Percentiles rank a stretch among this genome's conserved stretches.
phyloP scores from a whole-genome alignment of 1,284 basidiomycete genomes.

The Trichosporon coremiiforme region DNA sequence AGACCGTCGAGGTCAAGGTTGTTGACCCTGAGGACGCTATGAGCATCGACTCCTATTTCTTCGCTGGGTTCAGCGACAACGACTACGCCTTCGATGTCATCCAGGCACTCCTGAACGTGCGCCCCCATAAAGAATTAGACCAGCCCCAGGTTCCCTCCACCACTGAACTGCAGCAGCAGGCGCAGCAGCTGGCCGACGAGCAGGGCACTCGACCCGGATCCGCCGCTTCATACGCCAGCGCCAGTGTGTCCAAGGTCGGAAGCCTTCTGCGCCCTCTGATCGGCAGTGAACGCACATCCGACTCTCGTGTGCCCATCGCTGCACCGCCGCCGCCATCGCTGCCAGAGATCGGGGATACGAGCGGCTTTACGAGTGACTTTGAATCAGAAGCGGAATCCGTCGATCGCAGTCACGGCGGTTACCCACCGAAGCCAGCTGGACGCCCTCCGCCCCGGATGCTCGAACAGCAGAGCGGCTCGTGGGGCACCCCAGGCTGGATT shows the following conservation, averaged over 20 bases:
- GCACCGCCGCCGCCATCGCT: conserved; percentile 28
- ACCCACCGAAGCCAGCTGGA: conserved; percentile 48
- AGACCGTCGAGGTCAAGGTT: conserved; percentile 88
- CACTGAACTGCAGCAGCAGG: conserved; percentile 1
- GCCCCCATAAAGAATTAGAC: conserved; percentile 41
- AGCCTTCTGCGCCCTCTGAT: conserved; percentile 44
- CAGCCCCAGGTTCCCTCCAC: not conserved
- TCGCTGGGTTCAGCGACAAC: conserved; percentile 82
- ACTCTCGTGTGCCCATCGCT: conserved; percentile 27
- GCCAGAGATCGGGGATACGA: conserved; percentile 19
- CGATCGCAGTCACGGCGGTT: conserved; percentile 35
- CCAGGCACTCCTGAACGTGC: conserved; percentile 68
- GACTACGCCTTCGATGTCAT: conserved; percentile 74
- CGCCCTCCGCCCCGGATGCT: conserved; percentile 41
- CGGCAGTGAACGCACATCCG: conserved; percentile 4
- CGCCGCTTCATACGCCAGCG: conserved; percentile 34
- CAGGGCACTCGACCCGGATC: conserved; percentile 63
- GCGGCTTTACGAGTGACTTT: conserved; percentile 22
- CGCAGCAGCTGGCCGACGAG: conserved; percentile 59
- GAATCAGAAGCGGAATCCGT: conserved; percentile 16
- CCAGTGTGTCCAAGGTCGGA: conserved; percentile 29
- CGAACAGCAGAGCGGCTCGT: conserved; percentile 4
- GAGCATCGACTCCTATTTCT: conserved; percentile 76
- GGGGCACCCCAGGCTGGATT: conserved; percentile 41
- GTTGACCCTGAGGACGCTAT: conserved; percentile 76